Evolutionary conservation across 2,329 filamentous ascomycete species (phyloP).

Genomic region (Orbilia quercus): DNA sequence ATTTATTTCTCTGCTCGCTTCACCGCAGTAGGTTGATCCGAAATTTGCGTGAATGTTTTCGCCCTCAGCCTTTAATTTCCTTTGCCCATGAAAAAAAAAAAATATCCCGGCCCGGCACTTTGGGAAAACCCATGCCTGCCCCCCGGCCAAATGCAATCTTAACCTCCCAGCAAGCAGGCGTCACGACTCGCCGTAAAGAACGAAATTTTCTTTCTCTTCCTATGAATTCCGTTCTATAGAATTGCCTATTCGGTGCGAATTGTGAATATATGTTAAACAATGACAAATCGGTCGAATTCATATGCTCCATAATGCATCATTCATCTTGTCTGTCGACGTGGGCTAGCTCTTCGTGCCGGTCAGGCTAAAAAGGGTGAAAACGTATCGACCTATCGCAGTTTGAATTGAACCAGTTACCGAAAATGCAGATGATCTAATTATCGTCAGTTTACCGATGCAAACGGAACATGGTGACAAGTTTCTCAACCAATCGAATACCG

Average conservation of each 20-base stretch:
- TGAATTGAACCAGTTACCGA: too few relatives aligned
- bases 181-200: slow-evolving; percentile 7
- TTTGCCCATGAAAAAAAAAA: slow-evolving; percentile 21
- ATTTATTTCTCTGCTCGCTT: not conserved
- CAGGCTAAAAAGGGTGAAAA: too few relatives aligned
- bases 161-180: slow-evolving; percentile 5
- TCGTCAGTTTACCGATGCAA: too few relatives aligned
- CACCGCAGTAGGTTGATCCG: slow-evolving; percentile 20
- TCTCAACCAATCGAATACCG: too few relatives aligned
- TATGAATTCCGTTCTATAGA: slow-evolving; percentile 48
- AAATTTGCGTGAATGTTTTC: slow-evolving; percentile 41
- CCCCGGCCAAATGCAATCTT: slow-evolving; percentile 52
- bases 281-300: too few relatives aligned
- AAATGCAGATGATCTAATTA: too few relatives aligned
- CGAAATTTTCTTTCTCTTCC: too few relatives aligned
- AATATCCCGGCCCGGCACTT: slow-evolving; percentile 43
- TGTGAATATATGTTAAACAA: slow-evolving; percentile 12
- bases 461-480: too few relatives aligned
- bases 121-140: slow-evolving; percentile 45
- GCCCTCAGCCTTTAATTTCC: slow-evolving; percentile 55
- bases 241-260: slow-evolving; percentile 47
- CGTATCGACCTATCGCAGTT: too few relatives aligned
- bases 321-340: too few relatives aligned
- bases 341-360: too few relatives aligned
- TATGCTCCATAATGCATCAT: too few relatives aligned